Conservation (phyloP, 1,284 basidiomycete species). For the Clitocybe nebularis region DNA sequence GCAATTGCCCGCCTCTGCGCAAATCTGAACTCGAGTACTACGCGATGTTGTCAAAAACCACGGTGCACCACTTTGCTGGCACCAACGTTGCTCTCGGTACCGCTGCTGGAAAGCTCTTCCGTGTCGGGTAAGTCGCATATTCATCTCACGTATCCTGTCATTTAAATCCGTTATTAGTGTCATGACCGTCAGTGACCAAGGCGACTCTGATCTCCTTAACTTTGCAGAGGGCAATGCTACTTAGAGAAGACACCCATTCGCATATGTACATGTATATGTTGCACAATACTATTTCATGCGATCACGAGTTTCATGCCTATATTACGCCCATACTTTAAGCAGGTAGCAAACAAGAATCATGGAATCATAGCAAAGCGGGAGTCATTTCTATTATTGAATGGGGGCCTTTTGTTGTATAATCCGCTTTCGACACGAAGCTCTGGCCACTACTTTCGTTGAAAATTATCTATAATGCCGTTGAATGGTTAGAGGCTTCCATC, state of each 20-base stretch:
- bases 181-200: conserved; percentile 95
- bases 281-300: not conserved
- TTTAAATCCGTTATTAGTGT: conserved; percentile 52
- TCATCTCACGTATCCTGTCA: not conserved
- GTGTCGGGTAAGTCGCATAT: conserved; percentile 80
- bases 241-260: conserved; percentile 23
- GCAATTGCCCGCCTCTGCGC: conserved; percentile 98
- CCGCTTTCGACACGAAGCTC: conserved; percentile 73
- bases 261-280: conserved; percentile 3
- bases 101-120: conserved; percentile 99
- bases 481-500: not conserved
- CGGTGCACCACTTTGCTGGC: conserved; percentile 95
- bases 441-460: conserved; percentile 64
- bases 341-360: not conserved
- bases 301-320: conserved; percentile 1
- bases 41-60: conserved; percentile 98
- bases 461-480: conserved; percentile 33
- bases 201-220: conserved; percentile 92
- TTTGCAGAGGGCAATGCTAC: conserved; percentile 64
- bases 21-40: conserved; percentile 99
- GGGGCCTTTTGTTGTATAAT: conserved; percentile 71
- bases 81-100: conserved; percentile 98
- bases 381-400: conserved; percentile 71
- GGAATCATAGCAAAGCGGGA: conserved; percentile 56
- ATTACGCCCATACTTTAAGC: conserved; percentile 5